Base-by-base conservation (phyloP, 2,329 filamentous ascomycete species). In the Alternaria arbusti region DNA sequence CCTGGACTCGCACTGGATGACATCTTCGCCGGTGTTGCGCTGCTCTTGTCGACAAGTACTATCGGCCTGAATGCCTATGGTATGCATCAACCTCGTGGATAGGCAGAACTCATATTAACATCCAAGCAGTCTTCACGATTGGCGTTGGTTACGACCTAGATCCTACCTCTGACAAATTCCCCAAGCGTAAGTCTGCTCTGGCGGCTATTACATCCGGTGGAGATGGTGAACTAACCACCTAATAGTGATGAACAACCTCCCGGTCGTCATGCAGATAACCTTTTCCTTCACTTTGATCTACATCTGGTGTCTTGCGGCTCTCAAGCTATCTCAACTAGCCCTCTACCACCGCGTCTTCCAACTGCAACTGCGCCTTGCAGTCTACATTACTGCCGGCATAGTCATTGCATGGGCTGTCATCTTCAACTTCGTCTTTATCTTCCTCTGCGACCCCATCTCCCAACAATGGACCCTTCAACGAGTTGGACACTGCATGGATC, bases 401-500 rank as follows among this genome's bases (percentile, higher is more conserved):
- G 65, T 72, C 22, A 17, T 70, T 10, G 36, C 65, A 13, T 72
- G 70, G 68, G 70, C 67, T 12, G n/a, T 72, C 22, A 46, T 67
- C 40, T 72, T 72, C 60, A 72, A 72, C 49, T 72, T 72, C 22
- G 25, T 72, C 26, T 70, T 71, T 50, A 59, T 72, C 15, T 72
- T 72, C 44, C 61, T 72, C 15, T 72, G 70, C 60, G 67, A 72
- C n/a, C 70, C 68, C 11, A 70, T 72, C 40, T 43, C 68, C 17
- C 68, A 72, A n/a, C 70, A 72, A 46, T 72, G 70, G 70, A 70
- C 68, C 4, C 43, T 70, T 12, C 32, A 65, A 22, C 68, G 68
- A 40, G 63, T 70, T 20, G 70, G 70, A 47, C 64, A 70, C 51
- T 72, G 70, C 58, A 64, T 72, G 66, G 70, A 72, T 44, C 70